A percentile compares a stretch with the other conserved stretches of the same genome.
Conservation (phyloP, 2,329 filamentous ascomycete species). For the Drechslerella coelobrocha region DNA sequence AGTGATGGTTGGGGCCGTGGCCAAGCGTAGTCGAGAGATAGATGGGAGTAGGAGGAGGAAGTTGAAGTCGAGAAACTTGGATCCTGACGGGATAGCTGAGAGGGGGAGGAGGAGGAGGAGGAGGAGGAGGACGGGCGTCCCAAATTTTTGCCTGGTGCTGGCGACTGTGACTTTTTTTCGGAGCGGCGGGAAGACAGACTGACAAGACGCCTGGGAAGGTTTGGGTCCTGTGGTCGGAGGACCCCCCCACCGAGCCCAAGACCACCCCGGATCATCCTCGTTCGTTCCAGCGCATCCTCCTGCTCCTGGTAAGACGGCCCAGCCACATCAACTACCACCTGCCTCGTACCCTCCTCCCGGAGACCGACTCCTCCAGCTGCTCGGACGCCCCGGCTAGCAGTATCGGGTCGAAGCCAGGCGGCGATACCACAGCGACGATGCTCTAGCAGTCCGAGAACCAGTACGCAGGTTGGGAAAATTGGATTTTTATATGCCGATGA, state of each 20-base stretch:
- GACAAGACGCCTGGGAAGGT: conserved; percentile 23
- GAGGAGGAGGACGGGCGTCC: conserved; percentile 21
- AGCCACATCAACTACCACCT: conserved; percentile 51
- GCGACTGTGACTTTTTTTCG: too few species aligned
- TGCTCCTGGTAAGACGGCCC: conserved; percentile 49
- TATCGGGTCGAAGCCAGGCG: not conserved
- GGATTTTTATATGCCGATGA: conserved; percentile 12
- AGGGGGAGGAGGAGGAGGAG: conserved; percentile 26
- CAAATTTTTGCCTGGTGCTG: conserved; percentile 43
- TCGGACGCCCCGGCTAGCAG: conserved; percentile 22
- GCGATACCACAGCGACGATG: too few species aligned
- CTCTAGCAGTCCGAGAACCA: not conserved
- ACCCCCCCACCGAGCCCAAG: conserved; percentile 48
- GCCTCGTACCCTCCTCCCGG: conserved; percentile 24
- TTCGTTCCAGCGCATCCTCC: conserved; percentile 51
- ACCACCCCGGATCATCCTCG: conserved; percentile 51
- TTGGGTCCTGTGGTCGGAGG: conserved; percentile 43
- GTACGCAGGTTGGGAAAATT: conserved; percentile 7
- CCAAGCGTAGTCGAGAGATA: too few species aligned
- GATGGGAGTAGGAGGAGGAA: too few species aligned
- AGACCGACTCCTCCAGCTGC: conserved; percentile 2
- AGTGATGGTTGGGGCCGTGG: too few species aligned
- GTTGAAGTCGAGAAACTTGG: conserved; percentile 10
- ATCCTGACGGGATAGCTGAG: too few species aligned
- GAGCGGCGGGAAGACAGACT: conserved; percentile 22